Percentiles rank a stretch among this genome's conserved stretches.
Evolutionary conservation across 768 basidiomycete genomes (phyloP).

Genomic region (Boletus pseudo-olivaceus): DNA sequence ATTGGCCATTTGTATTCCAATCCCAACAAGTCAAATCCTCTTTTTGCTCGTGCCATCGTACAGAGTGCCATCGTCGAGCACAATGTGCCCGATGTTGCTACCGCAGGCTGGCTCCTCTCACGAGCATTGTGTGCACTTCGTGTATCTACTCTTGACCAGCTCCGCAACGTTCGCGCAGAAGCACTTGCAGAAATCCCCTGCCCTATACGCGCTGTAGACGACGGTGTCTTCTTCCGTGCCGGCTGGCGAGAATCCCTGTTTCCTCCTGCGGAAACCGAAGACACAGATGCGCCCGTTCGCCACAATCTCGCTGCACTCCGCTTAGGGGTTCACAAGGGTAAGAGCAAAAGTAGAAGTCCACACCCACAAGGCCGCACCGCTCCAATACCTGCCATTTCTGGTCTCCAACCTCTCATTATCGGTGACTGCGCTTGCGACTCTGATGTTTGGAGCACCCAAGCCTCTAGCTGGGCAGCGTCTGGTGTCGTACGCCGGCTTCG

Average conservation of each 20-base stretch:
- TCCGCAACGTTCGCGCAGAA: conserved; percentile 56
- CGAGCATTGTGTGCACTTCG: conserved; percentile 57
- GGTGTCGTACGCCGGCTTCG: conserved; percentile 65
- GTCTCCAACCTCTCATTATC: conserved; percentile 65
- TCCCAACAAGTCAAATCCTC: conserved; percentile 52
- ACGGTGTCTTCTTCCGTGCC: conserved; percentile 62
- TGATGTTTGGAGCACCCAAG: conserved; percentile 56
- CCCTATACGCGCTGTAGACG: conserved; percentile 59
- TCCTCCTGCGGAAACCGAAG: conserved; percentile 26
- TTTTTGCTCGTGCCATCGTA: conserved; percentile 73
- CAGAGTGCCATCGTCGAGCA: conserved; percentile 67
- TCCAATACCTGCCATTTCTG: conserved; percentile 16
- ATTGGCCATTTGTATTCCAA: conserved; percentile 61
- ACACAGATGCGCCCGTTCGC: conserved; percentile 7
- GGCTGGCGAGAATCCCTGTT: conserved; percentile 53
- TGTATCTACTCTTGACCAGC: conserved; percentile 54
- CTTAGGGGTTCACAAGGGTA: conserved; percentile 23
- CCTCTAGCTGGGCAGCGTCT: conserved; percentile 59
- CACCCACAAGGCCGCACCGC: conserved; percentile 20
- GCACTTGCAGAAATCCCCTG: conserved; percentile 52
- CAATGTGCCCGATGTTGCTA: conserved; percentile 54
- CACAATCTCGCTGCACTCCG: conserved; percentile 22
- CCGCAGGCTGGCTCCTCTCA: conserved; percentile 65
- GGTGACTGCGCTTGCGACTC: conserved; percentile 70
- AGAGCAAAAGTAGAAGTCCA: conserved; percentile 26